phyloP scores from a whole-genome alignment of 495 filamentous ascomycete species.

The Tuber aestivum region DNA sequence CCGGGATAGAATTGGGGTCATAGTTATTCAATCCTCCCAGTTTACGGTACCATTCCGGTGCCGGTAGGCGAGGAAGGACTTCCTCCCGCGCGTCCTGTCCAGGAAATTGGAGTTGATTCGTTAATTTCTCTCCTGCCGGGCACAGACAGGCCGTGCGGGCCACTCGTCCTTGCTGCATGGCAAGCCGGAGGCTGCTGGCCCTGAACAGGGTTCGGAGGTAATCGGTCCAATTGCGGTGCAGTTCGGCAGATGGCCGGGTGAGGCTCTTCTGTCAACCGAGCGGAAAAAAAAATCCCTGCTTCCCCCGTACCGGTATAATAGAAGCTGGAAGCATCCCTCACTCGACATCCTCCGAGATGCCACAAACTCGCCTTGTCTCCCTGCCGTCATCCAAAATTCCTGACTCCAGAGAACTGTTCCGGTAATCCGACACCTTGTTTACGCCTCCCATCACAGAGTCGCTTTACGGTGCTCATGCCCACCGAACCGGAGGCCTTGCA shows the following conservation, averaged over 20 bases:
- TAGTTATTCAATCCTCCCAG: too few relatives aligned
- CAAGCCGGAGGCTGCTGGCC: neutral
- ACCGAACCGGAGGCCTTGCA: neutral
- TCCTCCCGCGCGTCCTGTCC: neutral
- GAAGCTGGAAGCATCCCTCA: too few relatives aligned
- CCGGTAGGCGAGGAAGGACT: neutral
- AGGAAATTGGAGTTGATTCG: too few relatives aligned
- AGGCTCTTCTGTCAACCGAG: neutral
- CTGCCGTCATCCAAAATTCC: too few relatives aligned
- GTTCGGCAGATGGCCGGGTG: neutral
- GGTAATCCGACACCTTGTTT: neutral
- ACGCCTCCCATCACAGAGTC: neutral
- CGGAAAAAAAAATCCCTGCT: neutral
- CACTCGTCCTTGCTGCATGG: neutral
- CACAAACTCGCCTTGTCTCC: too few relatives aligned
- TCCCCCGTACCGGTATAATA: too few relatives aligned
- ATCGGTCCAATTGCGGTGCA: too few relatives aligned
- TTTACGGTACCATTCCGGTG: neutral
- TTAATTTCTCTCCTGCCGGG: neutral
- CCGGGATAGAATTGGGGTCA: neutral
- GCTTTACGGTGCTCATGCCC: too few relatives aligned
- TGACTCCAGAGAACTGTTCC: neutral
- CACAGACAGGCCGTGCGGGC: neutral
- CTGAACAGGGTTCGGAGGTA: neutral
- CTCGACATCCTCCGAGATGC: too few relatives aligned